Conservation (phyloP, 2,329 filamentous ascomycete species). For the Clonostachys rhizophaga region DNA sequence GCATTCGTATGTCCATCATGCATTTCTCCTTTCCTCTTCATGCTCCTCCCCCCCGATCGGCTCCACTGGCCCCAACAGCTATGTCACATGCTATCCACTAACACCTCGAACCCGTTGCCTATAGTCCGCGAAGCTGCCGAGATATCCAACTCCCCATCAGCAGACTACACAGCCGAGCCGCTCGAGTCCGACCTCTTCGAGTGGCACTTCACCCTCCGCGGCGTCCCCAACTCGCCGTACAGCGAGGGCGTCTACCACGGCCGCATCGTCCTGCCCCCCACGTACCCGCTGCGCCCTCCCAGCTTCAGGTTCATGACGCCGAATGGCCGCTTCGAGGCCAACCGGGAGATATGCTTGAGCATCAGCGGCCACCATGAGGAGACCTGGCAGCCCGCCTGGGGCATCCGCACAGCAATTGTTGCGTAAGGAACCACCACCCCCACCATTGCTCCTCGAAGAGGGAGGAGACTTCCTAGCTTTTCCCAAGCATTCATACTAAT, state of each 20-base stretch:
- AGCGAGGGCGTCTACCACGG: slow-evolving; percentile 87
- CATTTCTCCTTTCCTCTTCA: neutral
- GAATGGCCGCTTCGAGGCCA: slow-evolving; percentile 88
- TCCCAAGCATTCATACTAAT: neutral
- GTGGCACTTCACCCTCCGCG: slow-evolving; percentile 98
- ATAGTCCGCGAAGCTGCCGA: slow-evolving; percentile 87
- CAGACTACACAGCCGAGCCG: slow-evolving; percentile 81
- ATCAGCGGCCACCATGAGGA: slow-evolving; percentile 97
- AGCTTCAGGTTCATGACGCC: slow-evolving; percentile 95
- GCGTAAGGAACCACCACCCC: slow-evolving; percentile 28
- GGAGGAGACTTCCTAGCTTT: neutral
- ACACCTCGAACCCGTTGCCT: neutral
- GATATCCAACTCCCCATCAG: slow-evolving; percentile 71
- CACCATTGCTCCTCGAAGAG: neutral
- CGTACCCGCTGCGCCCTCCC: slow-evolving; percentile 87
- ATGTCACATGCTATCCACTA: neutral
- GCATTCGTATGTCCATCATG: slow-evolving; percentile 60
- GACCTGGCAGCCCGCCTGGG: slow-evolving; percentile 98
- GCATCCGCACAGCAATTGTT: slow-evolving; percentile 81
- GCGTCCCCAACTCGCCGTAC: slow-evolving; percentile 78
- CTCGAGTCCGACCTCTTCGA: slow-evolving; percentile 90
- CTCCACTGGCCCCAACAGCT: neutral
- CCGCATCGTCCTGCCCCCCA: slow-evolving; percentile 82
- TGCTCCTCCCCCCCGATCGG: neutral
- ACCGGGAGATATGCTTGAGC: slow-evolving; percentile 92